A percentile compares a stretch with the other conserved stretches of the same genome.
Conservation (phyloP, 1,284 basidiomycete species). For the Ceratobasidium sp. region DNA sequence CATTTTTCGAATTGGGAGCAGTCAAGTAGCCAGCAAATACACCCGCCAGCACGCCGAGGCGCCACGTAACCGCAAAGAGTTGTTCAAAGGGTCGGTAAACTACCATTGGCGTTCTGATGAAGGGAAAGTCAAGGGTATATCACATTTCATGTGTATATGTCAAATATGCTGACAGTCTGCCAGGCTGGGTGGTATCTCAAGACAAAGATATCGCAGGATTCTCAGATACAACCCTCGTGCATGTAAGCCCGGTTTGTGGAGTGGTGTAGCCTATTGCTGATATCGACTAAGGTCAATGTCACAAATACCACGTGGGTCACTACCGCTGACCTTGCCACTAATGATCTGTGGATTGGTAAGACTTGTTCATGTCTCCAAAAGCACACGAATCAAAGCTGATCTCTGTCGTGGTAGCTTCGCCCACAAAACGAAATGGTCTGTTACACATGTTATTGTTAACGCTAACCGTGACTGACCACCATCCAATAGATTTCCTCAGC, state of each 20-base stretch:
- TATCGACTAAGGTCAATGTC: slow-evolving; percentile 14
- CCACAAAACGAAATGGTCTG: slow-evolving; percentile 30
- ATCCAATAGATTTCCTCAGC: slow-evolving; percentile 19
- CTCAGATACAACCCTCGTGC: slow-evolving; percentile 5
- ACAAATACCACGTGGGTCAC: slow-evolving; percentile 38
- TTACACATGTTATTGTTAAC: background rate
- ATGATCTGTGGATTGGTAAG: slow-evolving; percentile 39
- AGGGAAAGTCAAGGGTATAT: slow-evolving; percentile 28
- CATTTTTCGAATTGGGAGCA: slow-evolving; percentile 42
- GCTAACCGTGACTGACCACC: no score
- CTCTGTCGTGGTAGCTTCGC: slow-evolving; percentile 15
- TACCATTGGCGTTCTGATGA: slow-evolving; percentile 42
- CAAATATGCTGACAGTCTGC: no score
- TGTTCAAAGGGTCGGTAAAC: slow-evolving; percentile 41
- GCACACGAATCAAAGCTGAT: background rate
- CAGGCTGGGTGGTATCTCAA: slow-evolving; percentile 42
- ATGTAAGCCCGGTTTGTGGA: background rate
- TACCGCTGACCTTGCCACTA: slow-evolving; percentile 11
- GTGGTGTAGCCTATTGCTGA: no score
- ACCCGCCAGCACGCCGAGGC: slow-evolving; percentile 25
- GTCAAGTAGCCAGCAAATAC: slow-evolving; percentile 36
- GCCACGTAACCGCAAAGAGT: slow-evolving; percentile 40
- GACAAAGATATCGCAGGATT: slow-evolving; percentile 36
- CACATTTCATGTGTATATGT: no score
- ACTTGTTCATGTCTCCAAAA: no score